Percentiles rank a stretch among this genome's conserved stretches.
phyloP scores from a whole-genome alignment of 805 yeast species.

The Spathaspora arborariae region DNA sequence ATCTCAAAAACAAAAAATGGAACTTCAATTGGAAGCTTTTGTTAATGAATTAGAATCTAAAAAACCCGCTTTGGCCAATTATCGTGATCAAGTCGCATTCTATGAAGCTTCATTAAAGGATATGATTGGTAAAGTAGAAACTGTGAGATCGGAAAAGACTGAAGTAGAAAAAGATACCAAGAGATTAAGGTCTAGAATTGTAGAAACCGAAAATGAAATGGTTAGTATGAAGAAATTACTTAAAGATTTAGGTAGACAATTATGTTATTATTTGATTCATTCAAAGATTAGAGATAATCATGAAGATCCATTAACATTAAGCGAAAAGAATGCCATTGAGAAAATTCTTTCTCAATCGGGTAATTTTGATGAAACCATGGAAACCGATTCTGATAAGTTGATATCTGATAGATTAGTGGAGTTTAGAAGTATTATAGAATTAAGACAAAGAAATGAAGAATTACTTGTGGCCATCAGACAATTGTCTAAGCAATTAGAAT shows the following conservation, averaged over 20 bases:
- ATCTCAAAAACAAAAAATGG: slow-evolving; percentile 65
- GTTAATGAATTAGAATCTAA: slow-evolving; percentile 73
- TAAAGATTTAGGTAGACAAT: slow-evolving; percentile 75
- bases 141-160: slow-evolving; percentile 47
- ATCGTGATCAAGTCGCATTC: slow-evolving; percentile 55
- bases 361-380: slow-evolving; percentile 22
- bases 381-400: slow-evolving; percentile 66
- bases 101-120: slow-evolving; percentile 54
- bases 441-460: slow-evolving; percentile 73
- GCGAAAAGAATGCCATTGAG: slow-evolving; percentile 63
- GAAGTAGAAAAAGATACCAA: slow-evolving; percentile 38
- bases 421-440: slow-evolving; percentile 62
- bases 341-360: slow-evolving; percentile 45
- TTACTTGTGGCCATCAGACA: slow-evolving; percentile 65
- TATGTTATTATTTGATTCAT: slow-evolving; percentile 70
- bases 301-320: slow-evolving; percentile 57
- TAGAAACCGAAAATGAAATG: slow-evolving; percentile 46
- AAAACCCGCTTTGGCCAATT: slow-evolving; percentile 69
- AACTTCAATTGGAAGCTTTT: slow-evolving; percentile 66
- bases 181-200: slow-evolving; percentile 25
- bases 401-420: slow-evolving; percentile 72
- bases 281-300: slow-evolving; percentile 52
- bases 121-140: slow-evolving; percentile 50
- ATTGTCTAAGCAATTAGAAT: slow-evolving; percentile 69
- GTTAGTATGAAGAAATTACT: slow-evolving; percentile 52